Base-by-base conservation (phyloP, 495 filamentous ascomycete genomes). In the Parachaetomium inaequale region DNA sequence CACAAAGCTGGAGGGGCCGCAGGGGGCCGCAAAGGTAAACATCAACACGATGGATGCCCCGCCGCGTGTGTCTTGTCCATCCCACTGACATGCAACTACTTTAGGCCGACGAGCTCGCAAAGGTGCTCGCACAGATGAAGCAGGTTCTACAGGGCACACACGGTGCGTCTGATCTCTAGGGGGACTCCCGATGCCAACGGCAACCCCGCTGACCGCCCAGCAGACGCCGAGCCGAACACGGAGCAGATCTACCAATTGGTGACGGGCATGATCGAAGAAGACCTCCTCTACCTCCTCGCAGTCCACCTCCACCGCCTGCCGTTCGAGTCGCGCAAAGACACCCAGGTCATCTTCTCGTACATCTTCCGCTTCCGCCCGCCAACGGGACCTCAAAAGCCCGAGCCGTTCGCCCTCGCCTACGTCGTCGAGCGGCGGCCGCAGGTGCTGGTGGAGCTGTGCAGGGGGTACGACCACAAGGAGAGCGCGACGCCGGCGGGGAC, bases 291-390 rank as follows among this genome's bases (percentile, higher is more conserved):
- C 66, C 78, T 88, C 34, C 86, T 99, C 40, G 88, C 93, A 29
- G 81, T 83, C 49, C 85, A 86, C 70, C 87, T 99, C 52, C 84
- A 88, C 73, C 81, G 87, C 29, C 85, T 98, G 7, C 90, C 93
- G 7, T 99, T 99, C 79, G 95, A 99, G 78, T 88, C 91, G 28
- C 85, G 89, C 68, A 96, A 95, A 76, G 91, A 96, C 69, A 87
- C 87, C 10, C 90, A 96, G 72, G 88, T 89, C 67, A 92, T 96
- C 68, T 89, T 95, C 79, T 93, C 89, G 12, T 89, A 91, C 75
- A 85, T 90, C 55, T 86, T 96, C 70, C 88, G 92, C 32, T 96
- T 91, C 79, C 87, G 87, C 63, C 83, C 84, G 15, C 81, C 88
- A 12, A 79, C 69, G 70, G 83, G 73, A 61, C 68, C 76, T 58